A percentile compares a stretch with the other conserved stretches of the same genome.
These are phyloP conservation scores for Cystofilobasidium bisporidii DNA, from an alignment of 768 basidiomycete species.

Conservation along the genomic window DNA sequence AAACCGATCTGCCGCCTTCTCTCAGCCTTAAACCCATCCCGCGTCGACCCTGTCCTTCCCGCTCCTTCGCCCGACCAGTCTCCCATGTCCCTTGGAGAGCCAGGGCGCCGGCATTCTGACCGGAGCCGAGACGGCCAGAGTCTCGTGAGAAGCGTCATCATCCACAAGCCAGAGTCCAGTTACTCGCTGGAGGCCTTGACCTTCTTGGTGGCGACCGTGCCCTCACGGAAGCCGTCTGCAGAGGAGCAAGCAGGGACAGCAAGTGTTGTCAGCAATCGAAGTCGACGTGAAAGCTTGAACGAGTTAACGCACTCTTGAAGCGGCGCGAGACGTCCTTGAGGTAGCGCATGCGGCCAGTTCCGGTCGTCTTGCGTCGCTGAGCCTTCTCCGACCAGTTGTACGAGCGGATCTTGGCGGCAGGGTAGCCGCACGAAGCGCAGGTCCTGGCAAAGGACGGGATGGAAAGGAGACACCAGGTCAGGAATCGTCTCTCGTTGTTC, in stretches of 20 bases:
- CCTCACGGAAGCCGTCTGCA: constrained; percentile 54
- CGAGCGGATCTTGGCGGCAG: constrained; percentile 85
- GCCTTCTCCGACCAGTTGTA: constrained; percentile 99
- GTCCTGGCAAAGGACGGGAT: constrained; percentile 45
- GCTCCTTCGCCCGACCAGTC: too few species aligned
- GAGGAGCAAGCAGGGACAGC: neutral
- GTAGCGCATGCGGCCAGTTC: constrained; percentile 90
- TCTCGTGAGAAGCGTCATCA: too few species aligned
- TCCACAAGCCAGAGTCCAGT: neutral
- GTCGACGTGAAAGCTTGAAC: too few species aligned
- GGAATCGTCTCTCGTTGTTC: too few species aligned
- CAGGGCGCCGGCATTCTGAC: too few species aligned
- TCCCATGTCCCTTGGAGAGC: too few species aligned
- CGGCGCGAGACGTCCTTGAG: constrained; percentile 84
- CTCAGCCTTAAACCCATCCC: too few species aligned
- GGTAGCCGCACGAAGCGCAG: constrained; percentile 94
- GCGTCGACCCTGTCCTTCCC: too few species aligned
- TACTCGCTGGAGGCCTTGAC: constrained; percentile 46
- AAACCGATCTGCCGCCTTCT: too few species aligned
- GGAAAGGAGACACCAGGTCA: neutral
- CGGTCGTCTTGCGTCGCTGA: constrained; percentile 94
- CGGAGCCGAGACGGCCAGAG: too few species aligned
- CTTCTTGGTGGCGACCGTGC: constrained; percentile 81
- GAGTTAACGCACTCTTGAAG: constrained; percentile 98
- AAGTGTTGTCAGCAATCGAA: neutral